A percentile compares a stretch with the other conserved stretches of the same genome.
Conservation (phyloP, 2,329 filamentous ascomycete genomes). For the Epichloe gansuensis region DNA sequence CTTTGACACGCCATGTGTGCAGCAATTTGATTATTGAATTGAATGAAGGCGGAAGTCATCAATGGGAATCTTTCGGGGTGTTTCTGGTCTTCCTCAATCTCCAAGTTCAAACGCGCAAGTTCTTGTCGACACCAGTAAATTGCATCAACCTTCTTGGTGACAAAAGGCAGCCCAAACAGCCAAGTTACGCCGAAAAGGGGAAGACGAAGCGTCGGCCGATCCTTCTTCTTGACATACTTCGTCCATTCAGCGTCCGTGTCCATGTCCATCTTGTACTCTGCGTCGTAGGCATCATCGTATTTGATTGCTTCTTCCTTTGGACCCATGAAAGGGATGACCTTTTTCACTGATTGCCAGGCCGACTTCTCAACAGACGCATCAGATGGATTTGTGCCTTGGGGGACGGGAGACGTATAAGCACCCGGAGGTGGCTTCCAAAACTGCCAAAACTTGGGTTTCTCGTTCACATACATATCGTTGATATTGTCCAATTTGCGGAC, state of each 20-base stretch:
- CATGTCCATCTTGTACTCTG: slow-evolving; percentile 43
- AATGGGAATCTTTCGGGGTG: slow-evolving; percentile 74
- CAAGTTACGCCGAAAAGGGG: slow-evolving; percentile 49
- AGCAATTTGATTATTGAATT: slow-evolving; percentile 95
- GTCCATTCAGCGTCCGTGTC: slow-evolving; percentile 62
- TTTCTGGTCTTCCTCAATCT: slow-evolving; percentile 83
- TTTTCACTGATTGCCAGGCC: slow-evolving; percentile 37
- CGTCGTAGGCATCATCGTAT: slow-evolving; percentile 53
- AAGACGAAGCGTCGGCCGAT: slow-evolving; percentile 81
- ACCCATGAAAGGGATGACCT: slow-evolving; percentile 36
- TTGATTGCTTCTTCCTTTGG: slow-evolving; percentile 28
- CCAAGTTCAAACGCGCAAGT: slow-evolving; percentile 73
- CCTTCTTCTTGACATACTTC: slow-evolving; percentile 65
- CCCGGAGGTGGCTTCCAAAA: slow-evolving; percentile 53
- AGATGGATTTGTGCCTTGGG: slow-evolving; percentile 36
- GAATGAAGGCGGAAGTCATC: slow-evolving; percentile 95
- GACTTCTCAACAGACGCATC: slow-evolving; percentile 31
- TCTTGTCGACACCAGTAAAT: slow-evolving; percentile 86
- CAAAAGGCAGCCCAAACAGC: slow-evolving; percentile 64
- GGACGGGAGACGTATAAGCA: slow-evolving; percentile 47
- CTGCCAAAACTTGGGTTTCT: slow-evolving; percentile 41
- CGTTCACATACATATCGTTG: slow-evolving; percentile 34
- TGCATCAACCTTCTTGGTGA: slow-evolving; percentile 86
- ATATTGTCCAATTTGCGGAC: slow-evolving; percentile 36
- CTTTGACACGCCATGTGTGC: slow-evolving; percentile 97